Evolutionary conservation across 345 rosid species (phyloP).

Genomic region (Anacardium occidentale): DNA sequence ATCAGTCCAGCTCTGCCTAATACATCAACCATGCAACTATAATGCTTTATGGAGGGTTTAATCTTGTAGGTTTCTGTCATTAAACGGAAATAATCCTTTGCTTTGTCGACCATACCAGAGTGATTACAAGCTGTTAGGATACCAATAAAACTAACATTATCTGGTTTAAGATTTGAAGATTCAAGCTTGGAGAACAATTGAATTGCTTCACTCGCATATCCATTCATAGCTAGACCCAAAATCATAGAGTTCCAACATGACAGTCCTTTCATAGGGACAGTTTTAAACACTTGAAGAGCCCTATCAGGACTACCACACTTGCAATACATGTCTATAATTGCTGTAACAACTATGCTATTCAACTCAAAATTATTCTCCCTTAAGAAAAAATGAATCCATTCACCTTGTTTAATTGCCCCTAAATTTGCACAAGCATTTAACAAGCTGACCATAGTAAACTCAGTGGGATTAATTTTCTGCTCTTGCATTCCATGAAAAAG

Average conservation of each 20-base stretch:
- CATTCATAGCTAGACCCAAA: conserved; percentile 69
- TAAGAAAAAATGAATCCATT: conserved; percentile 59
- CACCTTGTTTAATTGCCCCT: conserved; percentile 71
- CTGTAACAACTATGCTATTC: conserved; percentile 60
- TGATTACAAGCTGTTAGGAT: conserved; percentile 79
- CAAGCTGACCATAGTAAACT: conserved; percentile 73
- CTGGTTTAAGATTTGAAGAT: conserved; percentile 50
- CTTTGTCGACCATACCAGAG: conserved; percentile 51
- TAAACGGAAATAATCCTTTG: conserved; percentile 43
- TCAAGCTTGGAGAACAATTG: conserved; percentile 51
- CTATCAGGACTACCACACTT: conserved; percentile 57
- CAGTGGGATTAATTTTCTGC: conserved; percentile 43
- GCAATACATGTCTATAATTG: conserved; percentile 77
- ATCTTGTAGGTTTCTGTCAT: conserved; percentile 57
- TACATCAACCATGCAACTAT: conserved; percentile 63
- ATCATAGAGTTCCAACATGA: conserved; percentile 90
- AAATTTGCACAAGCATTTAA: conserved; percentile 63
- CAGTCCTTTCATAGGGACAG: conserved; percentile 34
- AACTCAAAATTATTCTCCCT: conserved; percentile 40
- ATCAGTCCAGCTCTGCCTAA: conserved; percentile 60
- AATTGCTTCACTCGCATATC: conserved; percentile 51
- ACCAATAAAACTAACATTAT: conserved; percentile 55
- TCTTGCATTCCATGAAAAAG: conserved; percentile 57
- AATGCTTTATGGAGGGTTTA: conserved; percentile 70
- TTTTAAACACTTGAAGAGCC: conserved; percentile 49